phyloP scores from a whole-genome alignment of 805 yeast species.

The Phaffomyces antillensis region DNA sequence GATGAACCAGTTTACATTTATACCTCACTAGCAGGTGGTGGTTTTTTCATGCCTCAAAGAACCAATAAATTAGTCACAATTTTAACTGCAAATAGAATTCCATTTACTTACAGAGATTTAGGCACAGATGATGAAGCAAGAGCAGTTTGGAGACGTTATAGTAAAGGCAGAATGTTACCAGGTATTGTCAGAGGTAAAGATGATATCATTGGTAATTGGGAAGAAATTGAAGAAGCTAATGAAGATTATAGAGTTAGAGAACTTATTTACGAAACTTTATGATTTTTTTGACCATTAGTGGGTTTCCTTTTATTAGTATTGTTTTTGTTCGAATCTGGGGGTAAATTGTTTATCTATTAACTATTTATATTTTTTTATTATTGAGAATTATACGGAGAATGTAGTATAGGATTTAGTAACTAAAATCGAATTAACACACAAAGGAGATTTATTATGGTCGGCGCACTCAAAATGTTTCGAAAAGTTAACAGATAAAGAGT shows the following conservation, averaged over 20 bases:
- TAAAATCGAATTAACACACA: too few relatives aligned
- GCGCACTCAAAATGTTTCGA: background rate
- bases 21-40: conserved; percentile 84
- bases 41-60: conserved; percentile 68
- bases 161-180: conserved; percentile 70
- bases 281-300: conserved; percentile 1
- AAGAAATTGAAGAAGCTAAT: conserved; percentile 79
- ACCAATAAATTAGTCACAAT: conserved; percentile 74
- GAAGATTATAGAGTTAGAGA: conserved; percentile 66
- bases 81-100: conserved; percentile 63
- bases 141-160: conserved; percentile 71
- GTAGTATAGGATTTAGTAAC: background rate
- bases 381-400: background rate
- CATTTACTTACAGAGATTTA: conserved; percentile 64
- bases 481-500: background rate
- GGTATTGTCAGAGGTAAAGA: conserved; percentile 81
- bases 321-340: background rate
- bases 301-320: background rate
- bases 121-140: conserved; percentile 87
- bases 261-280: conserved; percentile 57
- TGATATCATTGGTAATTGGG: conserved; percentile 78
- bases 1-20: conserved; percentile 63
- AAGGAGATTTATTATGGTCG: too few relatives aligned
- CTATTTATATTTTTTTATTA: background rate
- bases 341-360: background rate